Evolutionary conservation across 2,329 filamentous ascomycete genomes (phyloP).

Genomic region (Colletotrichum lindemuthianum): DNA sequence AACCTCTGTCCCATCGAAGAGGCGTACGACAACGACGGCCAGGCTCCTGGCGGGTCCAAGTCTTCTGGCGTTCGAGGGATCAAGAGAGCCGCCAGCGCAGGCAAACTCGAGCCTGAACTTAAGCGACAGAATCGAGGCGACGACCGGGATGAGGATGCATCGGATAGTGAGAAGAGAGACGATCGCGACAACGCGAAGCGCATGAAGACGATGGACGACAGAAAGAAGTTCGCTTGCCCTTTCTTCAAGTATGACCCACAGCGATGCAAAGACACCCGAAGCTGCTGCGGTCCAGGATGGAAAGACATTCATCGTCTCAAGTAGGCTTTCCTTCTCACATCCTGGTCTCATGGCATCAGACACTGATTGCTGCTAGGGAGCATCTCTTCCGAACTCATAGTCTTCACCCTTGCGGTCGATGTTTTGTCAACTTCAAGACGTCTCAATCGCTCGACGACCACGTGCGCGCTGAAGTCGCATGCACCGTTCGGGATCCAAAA

Average conservation of each 20-base stretch:
- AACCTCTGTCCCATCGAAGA: conserved; percentile 13
- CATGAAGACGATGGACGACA: conserved; percentile 15
- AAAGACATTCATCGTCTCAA: conserved; percentile 51
- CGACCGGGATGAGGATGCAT: not conserved
- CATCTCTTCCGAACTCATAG: conserved; percentile 51
- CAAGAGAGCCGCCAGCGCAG: not conserved
- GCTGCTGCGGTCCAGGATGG: conserved; percentile 50
- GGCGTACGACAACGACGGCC: conserved; percentile 8
- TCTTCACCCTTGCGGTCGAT: conserved; percentile 46
- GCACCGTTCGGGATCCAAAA: conserved; percentile 28
- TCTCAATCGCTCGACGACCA: conserved; percentile 45
- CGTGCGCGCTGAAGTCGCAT: conserved; percentile 40
- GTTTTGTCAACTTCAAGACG: conserved; percentile 46
- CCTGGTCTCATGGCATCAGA: not conserved
- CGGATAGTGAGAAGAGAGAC: not conserved
- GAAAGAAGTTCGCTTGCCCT: conserved; percentile 47
- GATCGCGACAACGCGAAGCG: conserved; percentile 23
- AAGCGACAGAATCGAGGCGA: conserved; percentile 8
- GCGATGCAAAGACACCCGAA: conserved; percentile 44
- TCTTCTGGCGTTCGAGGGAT: not conserved
- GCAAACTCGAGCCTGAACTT: not conserved
- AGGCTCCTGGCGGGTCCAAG: not conserved
- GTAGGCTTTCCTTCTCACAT: conserved; percentile 33
- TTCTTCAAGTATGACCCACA: conserved; percentile 50
- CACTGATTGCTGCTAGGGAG: conserved; percentile 39